phyloP scores from a whole-genome alignment of 202 grass and related monocot genomes.

The Elaeis oleifera region DNA sequence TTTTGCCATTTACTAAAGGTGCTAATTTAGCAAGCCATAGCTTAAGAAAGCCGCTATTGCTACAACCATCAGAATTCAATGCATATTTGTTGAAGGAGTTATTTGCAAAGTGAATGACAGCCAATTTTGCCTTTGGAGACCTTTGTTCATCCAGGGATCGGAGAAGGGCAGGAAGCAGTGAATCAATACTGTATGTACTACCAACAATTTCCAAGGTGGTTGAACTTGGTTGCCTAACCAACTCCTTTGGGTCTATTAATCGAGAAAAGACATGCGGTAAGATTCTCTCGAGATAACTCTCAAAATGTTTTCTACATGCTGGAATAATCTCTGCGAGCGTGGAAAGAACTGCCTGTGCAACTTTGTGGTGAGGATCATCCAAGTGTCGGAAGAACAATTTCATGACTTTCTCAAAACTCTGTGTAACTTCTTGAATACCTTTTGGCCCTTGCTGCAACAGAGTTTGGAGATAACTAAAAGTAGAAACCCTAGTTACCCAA shows the following conservation, averaged over 20 bases:
- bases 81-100: conserved; percentile 89
- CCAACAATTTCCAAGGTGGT: conserved; percentile 76
- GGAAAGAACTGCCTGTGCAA: conserved; percentile 84
- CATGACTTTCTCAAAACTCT: conserved; percentile 99
- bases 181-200: conserved; percentile 82
- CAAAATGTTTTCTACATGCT: conserved; percentile 93
- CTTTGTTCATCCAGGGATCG: conserved; percentile 97
- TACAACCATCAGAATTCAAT: conserved; percentile 76
- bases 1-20: conserved; percentile 92
- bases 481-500: conserved; percentile 81
- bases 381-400: conserved; percentile 95
- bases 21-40: conserved; percentile 93
- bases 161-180: conserved; percentile 83
- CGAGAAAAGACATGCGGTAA: conserved; percentile 96
- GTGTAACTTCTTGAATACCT: conserved; percentile 80
- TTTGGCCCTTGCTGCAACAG: conserved; percentile 74
- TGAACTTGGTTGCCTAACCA: conserved; percentile 91
- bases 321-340: conserved; percentile 96
- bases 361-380: conserved; percentile 99
- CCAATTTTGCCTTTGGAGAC: conserved; percentile 97
- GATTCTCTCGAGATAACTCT: conserved; percentile 98
- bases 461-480: conserved; percentile 85
- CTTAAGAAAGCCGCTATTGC: conserved; percentile 94
- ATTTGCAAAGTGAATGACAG: conserved; percentile 95
- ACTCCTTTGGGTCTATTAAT: conserved; percentile 96